Evolutionary conservation across 164 flowering plant species (phyloP).

Genomic region (Warburgia ugandensis): DNA sequence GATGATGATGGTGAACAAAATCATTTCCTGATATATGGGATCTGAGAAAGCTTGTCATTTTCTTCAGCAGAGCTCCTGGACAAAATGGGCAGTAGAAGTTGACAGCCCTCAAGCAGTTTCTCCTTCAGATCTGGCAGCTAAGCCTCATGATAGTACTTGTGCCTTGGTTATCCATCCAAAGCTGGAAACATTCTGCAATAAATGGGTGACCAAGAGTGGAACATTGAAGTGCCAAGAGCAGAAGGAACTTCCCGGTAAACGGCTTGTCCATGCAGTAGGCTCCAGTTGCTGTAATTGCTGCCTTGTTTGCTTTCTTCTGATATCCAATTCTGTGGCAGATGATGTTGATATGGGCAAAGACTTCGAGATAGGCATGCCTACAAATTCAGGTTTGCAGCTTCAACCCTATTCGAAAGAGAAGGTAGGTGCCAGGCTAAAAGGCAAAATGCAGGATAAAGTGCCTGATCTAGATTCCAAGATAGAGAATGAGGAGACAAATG

Average conservation of each 20-base stretch:
- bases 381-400: slow-evolving; percentile 21
- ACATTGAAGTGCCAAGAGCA: slow-evolving; percentile 21
- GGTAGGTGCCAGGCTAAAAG: slow-evolving; percentile 9
- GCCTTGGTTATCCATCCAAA: slow-evolving; percentile 44
- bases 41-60: too few relatives aligned
- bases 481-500: slow-evolving; percentile 19
- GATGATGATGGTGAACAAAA: too few relatives aligned
- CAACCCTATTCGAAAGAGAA: slow-evolving; percentile 22
- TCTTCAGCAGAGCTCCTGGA: slow-evolving; percentile 78
- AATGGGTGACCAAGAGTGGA: slow-evolving; percentile 22
- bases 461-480: slow-evolving; percentile 13
- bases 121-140: slow-evolving; percentile 29
- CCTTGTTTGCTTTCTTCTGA: not conserved
- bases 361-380: slow-evolving; percentile 31
- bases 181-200: slow-evolving; percentile 26
- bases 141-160: slow-evolving; percentile 54
- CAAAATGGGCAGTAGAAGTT: slow-evolving; percentile 43
- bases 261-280: not conserved
- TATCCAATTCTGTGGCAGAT: slow-evolving; percentile 20
- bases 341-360: slow-evolving; percentile 41
- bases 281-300: not conserved
- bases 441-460: slow-evolving; percentile 19
- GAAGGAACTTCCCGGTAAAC: slow-evolving; percentile 51
- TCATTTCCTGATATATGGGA: not conserved
- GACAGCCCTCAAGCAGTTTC: slow-evolving; percentile 37